These are phyloP conservation scores for Thielaviopsis euricoi DNA, from an alignment of 2,329 filamentous ascomycete species.

Conservation along the genomic window DNA sequence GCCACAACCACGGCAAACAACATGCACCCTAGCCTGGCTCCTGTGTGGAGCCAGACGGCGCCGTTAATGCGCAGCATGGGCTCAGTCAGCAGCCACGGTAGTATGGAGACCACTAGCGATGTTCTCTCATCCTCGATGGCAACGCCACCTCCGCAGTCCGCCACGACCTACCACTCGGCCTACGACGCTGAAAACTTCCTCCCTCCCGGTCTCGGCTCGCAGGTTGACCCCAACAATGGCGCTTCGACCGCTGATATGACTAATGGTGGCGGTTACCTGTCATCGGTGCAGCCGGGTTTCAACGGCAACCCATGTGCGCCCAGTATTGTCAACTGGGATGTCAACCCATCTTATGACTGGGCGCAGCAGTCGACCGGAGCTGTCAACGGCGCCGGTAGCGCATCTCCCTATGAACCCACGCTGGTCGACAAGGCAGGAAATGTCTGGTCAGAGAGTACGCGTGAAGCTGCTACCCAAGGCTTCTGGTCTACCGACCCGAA, in stretches of 20 bases:
- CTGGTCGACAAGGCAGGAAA: slow-evolving; percentile 5
- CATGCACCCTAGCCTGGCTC: slow-evolving; percentile 1
- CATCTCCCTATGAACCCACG: slow-evolving; percentile 9
- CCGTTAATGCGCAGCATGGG: slow-evolving; percentile 10
- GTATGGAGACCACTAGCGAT: slow-evolving; percentile 9
- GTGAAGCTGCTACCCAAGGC: background rate
- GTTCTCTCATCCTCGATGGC: slow-evolving; percentile 1
- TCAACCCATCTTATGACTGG: slow-evolving; percentile 5
- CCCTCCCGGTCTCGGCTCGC: background rate
- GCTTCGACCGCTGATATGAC: background rate
- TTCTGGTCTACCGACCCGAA: slow-evolving; percentile 6
- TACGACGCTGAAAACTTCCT: slow-evolving; percentile 2
- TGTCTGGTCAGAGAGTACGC: slow-evolving; percentile 3
- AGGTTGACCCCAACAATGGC: slow-evolving; percentile 2
- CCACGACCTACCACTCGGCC: background rate
- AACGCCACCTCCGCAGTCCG: slow-evolving; percentile 4
- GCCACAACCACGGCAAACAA: background rate
- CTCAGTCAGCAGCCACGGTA: slow-evolving; percentile 9
- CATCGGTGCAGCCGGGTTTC: slow-evolving; percentile 5
- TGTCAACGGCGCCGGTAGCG: background rate
- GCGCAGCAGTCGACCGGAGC: background rate
- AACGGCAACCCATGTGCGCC: slow-evolving; percentile 5
- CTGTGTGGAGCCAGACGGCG: slow-evolving; percentile 2
- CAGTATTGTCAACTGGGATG: slow-evolving; percentile 2
- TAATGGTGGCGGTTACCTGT: background rate